Conservation (phyloP, 1,284 basidiomycete species). For the Cutaneotrichosporon curvatum region DNA sequence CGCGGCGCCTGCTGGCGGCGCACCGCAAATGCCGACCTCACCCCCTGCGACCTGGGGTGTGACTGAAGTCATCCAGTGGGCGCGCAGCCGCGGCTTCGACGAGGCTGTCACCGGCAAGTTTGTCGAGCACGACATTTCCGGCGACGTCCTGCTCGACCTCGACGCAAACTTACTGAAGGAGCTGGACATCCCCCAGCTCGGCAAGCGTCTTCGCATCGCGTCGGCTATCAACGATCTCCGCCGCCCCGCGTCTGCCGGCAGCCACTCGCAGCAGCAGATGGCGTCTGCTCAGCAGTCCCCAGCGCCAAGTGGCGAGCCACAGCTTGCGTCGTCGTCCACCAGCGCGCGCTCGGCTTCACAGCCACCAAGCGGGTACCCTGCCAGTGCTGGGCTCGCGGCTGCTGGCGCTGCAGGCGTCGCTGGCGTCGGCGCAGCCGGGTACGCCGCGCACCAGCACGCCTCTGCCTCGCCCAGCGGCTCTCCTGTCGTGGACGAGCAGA, state of each 20-base stretch:
- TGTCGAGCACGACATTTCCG: constrained; percentile 86
- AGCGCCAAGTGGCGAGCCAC: not conserved
- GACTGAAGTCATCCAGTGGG: constrained; percentile 85
- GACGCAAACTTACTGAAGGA: constrained; percentile 91
- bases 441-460: no score
- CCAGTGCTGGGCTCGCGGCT: no score
- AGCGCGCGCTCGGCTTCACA: no score
- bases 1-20: no score
- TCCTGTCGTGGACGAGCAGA: constrained; percentile 15
- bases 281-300: not conserved
- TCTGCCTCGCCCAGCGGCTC: not conserved
- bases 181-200: constrained; percentile 89
- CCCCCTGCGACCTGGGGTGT: constrained; percentile 71
- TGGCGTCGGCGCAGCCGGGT: no score
- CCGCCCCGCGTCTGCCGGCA: constrained; percentile 50
- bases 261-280: not conserved
- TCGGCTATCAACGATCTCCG: constrained; percentile 90
- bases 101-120: constrained; percentile 76
- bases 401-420: no score
- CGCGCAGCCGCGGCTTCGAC: constrained; percentile 77
- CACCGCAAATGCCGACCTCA: no score
- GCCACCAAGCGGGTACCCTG: no score
- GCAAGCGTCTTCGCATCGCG: constrained; percentile 85
- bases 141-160: constrained; percentile 90
- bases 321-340: not conserved